Evolutionary conservation across 2,329 filamentous ascomycete species (phyloP).

Genomic region (Botrytis fragariae): DNA sequence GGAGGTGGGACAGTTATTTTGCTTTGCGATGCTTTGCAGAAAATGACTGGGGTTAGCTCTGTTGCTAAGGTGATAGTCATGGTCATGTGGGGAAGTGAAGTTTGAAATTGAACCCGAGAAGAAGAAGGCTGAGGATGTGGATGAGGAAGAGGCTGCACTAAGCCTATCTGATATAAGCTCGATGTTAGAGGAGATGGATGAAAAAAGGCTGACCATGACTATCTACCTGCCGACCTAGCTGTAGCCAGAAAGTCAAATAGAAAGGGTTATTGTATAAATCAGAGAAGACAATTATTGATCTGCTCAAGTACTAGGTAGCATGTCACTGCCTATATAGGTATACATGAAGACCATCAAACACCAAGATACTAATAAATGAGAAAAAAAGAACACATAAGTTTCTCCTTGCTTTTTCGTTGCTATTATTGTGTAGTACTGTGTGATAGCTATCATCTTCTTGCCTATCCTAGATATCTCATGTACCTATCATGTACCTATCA

Average conservation of each 20-base stretch:
- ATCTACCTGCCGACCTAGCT: neutral
- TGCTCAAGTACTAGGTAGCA: neutral
- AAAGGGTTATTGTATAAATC: neutral
- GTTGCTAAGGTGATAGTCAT: constrained; percentile 12
- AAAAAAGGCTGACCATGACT: neutral
- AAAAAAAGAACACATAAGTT: neutral
- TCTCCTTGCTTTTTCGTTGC: neutral
- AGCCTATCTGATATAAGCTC: neutral
- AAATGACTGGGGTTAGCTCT: neutral
- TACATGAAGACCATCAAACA: neutral
- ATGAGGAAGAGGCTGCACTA: neutral
- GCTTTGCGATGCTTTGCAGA: constrained; percentile 4
- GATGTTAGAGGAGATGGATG: neutral
- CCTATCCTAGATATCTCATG: neutral
- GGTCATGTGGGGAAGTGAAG: constrained; percentile 5
- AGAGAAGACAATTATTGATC: neutral
- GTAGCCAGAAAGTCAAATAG: neutral
- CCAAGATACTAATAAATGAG: neutral
- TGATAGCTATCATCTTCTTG: neutral
- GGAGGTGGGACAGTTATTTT: neutral
- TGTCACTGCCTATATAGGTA: neutral
- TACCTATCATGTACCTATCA: neutral
- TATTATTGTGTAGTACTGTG: neutral
- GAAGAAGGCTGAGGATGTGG: neutral
- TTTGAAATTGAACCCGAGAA: neutral